Evolutionary conservation across 805 yeast genomes (phyloP).

Genomic region (Starmerella stigmatis): DNA sequence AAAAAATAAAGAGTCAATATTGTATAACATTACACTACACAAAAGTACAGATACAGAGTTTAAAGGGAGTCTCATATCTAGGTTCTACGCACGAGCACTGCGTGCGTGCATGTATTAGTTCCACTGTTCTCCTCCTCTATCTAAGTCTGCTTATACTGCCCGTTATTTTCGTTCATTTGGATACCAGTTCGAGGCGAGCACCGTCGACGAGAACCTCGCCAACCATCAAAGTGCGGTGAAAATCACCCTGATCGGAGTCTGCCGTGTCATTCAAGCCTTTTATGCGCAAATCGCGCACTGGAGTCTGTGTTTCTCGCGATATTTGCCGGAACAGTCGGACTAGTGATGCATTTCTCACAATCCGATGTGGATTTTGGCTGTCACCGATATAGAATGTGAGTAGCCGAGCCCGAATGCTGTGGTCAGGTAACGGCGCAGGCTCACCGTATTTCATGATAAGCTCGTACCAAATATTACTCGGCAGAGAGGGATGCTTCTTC

Average conservation of each 20-base stretch:
- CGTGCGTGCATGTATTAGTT: too few species aligned
- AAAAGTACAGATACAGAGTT: too few species aligned
- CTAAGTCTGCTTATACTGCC: too few species aligned
- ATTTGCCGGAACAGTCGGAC: constrained; percentile 28
- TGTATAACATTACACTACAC: too few species aligned
- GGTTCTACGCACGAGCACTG: too few species aligned
- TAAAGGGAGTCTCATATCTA: too few species aligned
- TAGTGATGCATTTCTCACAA: constrained; percentile 30
- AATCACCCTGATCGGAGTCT: not conserved
- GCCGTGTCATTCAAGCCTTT: not conserved
- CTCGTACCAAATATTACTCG: constrained; percentile 34
- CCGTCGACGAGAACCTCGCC: not conserved
- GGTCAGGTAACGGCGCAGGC: constrained; percentile 12
- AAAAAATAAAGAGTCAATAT: too few species aligned
- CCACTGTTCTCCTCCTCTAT: too few species aligned
- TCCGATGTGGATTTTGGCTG: constrained; percentile 12
- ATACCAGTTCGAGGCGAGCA: not conserved
- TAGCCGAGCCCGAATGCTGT: constrained; percentile 20
- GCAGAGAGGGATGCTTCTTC: constrained; percentile 20
- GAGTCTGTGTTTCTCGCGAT: not conserved
- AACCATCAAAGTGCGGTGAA: not conserved
- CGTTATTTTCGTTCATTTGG: not conserved
- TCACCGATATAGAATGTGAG: constrained; percentile 18
- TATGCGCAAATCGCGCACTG: not conserved
- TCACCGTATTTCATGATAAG: constrained; percentile 34